A percentile compares a stretch with the other conserved stretches of the same genome.
Conservation (phyloP, 176 grass and related monocot species). For the Otatea glauca region DNA sequence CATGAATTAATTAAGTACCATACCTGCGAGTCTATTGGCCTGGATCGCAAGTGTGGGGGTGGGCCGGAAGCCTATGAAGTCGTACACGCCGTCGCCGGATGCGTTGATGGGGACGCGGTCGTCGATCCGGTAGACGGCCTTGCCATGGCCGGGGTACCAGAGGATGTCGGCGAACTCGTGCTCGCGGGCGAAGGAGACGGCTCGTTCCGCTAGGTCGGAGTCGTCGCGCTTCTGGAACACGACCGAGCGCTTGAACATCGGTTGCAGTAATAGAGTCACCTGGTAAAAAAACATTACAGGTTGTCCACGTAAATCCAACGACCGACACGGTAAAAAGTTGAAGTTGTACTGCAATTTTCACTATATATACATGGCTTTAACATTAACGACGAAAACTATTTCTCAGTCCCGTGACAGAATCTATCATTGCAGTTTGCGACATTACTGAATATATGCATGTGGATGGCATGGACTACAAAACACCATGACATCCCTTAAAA, state of each 20-base stretch:
- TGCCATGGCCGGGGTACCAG: constrained; percentile 59
- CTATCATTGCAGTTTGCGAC: too few relatives aligned
- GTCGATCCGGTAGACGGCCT: constrained; percentile 56
- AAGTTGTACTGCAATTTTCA: too few relatives aligned
- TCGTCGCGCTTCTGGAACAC: constrained; percentile 31
- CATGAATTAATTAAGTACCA: neutral
- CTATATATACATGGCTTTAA: too few relatives aligned
- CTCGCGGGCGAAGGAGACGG: constrained; percentile 35
- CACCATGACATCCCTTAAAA: too few relatives aligned
- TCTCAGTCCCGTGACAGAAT: too few relatives aligned
- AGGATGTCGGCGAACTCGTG: constrained; percentile 62
- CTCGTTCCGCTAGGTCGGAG: constrained; percentile 42
- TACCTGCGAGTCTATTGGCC: constrained; percentile 27
- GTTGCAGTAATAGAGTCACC: constrained; percentile 53
- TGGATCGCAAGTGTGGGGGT: constrained; percentile 22
- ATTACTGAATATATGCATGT: too few relatives aligned
- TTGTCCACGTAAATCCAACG: too few relatives aligned
- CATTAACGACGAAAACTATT: too few relatives aligned
- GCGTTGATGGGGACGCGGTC: constrained; percentile 49
- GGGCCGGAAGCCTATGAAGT: constrained; percentile 56
- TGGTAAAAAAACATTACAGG: neutral
- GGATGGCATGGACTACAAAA: too few relatives aligned
- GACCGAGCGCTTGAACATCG: constrained; percentile 60
- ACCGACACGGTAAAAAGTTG: too few relatives aligned
- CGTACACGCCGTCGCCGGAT: constrained; percentile 48